Conservation (phyloP, 1,284 basidiomycete species). For the Malassezia vespertilionis region DNA sequence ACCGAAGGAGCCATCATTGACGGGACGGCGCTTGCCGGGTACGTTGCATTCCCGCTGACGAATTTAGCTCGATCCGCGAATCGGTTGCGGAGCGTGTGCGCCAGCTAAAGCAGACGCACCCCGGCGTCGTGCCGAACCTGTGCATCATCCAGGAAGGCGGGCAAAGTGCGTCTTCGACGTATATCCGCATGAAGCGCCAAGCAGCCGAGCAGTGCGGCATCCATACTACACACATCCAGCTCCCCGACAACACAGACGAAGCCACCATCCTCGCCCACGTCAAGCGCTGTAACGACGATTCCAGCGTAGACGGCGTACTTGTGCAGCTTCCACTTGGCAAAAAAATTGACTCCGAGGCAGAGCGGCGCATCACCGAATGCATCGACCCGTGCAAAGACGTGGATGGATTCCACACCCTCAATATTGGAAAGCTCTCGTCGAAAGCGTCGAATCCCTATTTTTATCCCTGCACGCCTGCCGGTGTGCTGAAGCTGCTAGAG, state of each 20-base stretch:
- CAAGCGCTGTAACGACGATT: conserved; percentile 71
- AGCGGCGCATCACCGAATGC: conserved; percentile 85
- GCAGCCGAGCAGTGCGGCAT: conserved; percentile 92
- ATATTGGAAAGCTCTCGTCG: conserved; percentile 88
- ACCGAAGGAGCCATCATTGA: too few species aligned
- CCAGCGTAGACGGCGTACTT: conserved; percentile 73
- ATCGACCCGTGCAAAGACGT: conserved; percentile 90
- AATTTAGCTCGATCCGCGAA: conserved; percentile 22
- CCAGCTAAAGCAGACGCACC: conserved; percentile 52
- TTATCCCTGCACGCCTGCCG: conserved; percentile 88
- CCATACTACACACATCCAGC: conserved; percentile 65
- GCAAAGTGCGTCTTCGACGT: conserved; percentile 76
- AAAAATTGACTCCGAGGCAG: conserved; percentile 70
- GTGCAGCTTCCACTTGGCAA: conserved; percentile 93
- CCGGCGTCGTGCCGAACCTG: conserved; percentile 77
- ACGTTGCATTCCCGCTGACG: conserved; percentile 30
- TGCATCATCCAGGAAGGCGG: conserved; percentile 89
- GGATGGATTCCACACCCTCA: conserved; percentile 99
- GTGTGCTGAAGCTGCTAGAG: conserved; percentile 79
- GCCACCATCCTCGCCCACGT: conserved; percentile 70
- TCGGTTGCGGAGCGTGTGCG: conserved; percentile 31
- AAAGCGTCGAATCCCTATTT: conserved; percentile 83
- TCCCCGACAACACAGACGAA: conserved; percentile 61
- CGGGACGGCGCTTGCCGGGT: conserved; percentile 80
- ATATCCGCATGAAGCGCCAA: conserved; percentile 95